These are phyloP conservation scores for Stramenopiles sp. DNA, from an alignment of 352 stramenopile genomes.

Conservation along the genomic window DNA sequence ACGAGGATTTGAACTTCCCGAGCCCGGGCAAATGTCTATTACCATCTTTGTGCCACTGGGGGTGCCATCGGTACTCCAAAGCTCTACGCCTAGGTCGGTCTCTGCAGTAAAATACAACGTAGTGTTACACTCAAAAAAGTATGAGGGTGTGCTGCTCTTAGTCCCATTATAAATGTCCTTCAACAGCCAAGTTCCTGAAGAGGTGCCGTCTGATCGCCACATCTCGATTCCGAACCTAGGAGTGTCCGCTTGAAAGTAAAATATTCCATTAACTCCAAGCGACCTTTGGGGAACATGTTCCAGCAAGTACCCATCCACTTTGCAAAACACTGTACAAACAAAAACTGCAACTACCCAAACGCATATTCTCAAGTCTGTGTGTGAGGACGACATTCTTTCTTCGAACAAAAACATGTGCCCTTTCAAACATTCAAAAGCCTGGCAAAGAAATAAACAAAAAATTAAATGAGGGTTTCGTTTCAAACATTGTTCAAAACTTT, in stretches of 20 bases:
- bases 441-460: too few relatives aligned
- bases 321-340: too few relatives aligned
- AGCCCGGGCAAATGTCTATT: slow-evolving; percentile 32
- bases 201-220: slow-evolving; percentile 42
- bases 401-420: too few relatives aligned
- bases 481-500: too few relatives aligned
- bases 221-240: slow-evolving; percentile 39
- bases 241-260: slow-evolving; percentile 49
- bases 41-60: slow-evolving; percentile 30
- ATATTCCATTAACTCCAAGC: not conserved
- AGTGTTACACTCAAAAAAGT: slow-evolving; percentile 23
- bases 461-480: too few relatives aligned
- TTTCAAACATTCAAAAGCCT: too few relatives aligned
- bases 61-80: slow-evolving; percentile 37
- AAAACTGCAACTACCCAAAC: too few relatives aligned
- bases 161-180: slow-evolving; percentile 34
- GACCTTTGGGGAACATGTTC: too few relatives aligned
- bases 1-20: slow-evolving; percentile 30
- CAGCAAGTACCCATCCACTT: too few relatives aligned
- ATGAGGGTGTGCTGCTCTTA: slow-evolving; percentile 31
- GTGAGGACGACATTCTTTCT: too few relatives aligned
- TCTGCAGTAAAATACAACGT: slow-evolving; percentile 38
- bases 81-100: slow-evolving; percentile 32
- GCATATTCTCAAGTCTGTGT: too few relatives aligned
- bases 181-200: slow-evolving; percentile 34